Evolutionary conservation across 805 yeast genomes (phyloP).

Genomic region (Wickerhamiella nectarea): DNA sequence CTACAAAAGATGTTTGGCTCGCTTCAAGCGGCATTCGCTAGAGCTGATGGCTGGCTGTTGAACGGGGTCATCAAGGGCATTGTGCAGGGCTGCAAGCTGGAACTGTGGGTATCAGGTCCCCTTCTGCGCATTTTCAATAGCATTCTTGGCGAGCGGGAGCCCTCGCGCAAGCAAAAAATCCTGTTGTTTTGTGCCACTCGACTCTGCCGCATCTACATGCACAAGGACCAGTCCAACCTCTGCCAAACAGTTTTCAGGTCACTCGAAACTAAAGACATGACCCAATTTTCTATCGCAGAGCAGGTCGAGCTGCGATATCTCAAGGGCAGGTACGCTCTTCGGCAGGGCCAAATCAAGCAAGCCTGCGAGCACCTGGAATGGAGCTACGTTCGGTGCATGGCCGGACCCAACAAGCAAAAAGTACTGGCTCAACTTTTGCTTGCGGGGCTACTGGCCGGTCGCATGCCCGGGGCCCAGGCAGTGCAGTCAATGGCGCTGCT

Average conservation of each 20-base stretch:
- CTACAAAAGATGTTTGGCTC: constrained; percentile 35
- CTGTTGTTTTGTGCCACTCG: constrained; percentile 40
- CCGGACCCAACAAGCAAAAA: constrained; percentile 27
- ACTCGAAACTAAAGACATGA: constrained; percentile 35
- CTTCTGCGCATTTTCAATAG: constrained; percentile 48
- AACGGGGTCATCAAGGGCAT: constrained; percentile 12
- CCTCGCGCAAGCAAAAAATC: constrained; percentile 32
- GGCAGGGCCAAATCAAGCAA: constrained; percentile 10
- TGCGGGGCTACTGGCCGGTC: constrained; percentile 40
- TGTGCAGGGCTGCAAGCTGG: constrained; percentile 10
- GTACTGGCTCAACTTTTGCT: constrained; percentile 41
- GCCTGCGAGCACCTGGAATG: constrained; percentile 35
- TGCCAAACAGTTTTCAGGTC: constrained; percentile 70
- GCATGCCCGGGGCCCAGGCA: constrained; percentile 27
- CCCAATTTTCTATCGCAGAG: constrained; percentile 14
- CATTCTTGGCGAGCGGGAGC: constrained; percentile 34
- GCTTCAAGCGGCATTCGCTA: constrained; percentile 28
- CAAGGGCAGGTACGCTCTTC: constrained; percentile 26
- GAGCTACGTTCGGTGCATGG: constrained; percentile 35
- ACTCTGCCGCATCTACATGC: constrained; percentile 42
- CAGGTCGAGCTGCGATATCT: constrained; percentile 22
- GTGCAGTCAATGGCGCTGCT: constrained; percentile 21
- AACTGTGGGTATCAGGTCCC: constrained; percentile 38
- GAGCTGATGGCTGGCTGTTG: constrained; percentile 23
- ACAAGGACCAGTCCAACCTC: constrained; percentile 30